These are phyloP conservation scores for Alternaria infectoria DNA, from an alignment of 2,329 filamentous ascomycete genomes.

Conservation along the genomic window DNA sequence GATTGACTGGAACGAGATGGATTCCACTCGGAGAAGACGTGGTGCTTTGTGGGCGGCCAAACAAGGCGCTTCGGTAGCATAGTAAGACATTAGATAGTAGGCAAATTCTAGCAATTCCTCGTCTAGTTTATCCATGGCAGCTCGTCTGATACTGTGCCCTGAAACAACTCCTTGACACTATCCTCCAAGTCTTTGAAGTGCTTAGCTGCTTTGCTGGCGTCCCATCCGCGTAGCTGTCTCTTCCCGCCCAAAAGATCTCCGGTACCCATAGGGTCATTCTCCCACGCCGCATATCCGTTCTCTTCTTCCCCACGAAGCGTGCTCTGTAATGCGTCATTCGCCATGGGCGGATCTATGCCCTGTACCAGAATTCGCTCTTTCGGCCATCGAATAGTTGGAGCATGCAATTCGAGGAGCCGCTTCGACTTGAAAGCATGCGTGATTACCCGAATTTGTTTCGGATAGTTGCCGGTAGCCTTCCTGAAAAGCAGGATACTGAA, in stretches of 20 bases:
- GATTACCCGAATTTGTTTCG: conserved; percentile 51
- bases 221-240: conserved; percentile 51
- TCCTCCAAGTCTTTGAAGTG: conserved; percentile 35
- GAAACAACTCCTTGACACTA: conserved; percentile 35
- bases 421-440: conserved; percentile 57
- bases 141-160: conserved; percentile 23
- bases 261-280: conserved; percentile 49
- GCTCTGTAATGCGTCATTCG: conserved; percentile 41
- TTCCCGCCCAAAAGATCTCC: conserved; percentile 46
- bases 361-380: conserved; percentile 48
- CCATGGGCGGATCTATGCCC: conserved; percentile 55
- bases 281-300: conserved; percentile 48
- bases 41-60: conserved; percentile 74
- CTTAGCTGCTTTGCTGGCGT: conserved; percentile 19
- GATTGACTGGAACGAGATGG: conserved; percentile 73
- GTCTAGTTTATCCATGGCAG: conserved; percentile 35
- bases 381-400: conserved; percentile 54
- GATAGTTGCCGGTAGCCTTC: conserved; percentile 48
- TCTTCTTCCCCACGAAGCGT: conserved; percentile 47
- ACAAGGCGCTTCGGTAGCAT: not conserved
- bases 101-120: not conserved
- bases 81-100: not conserved
- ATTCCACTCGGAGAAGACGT: conserved; percentile 81
- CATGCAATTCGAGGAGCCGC: conserved; percentile 51
- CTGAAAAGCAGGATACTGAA: conserved; percentile 71